Evolutionary conservation across 2,329 filamentous ascomycete species (phyloP), one percentile per base, ranked within the genome.

Genomic region (Aspergillus eucalypticola): DNA sequence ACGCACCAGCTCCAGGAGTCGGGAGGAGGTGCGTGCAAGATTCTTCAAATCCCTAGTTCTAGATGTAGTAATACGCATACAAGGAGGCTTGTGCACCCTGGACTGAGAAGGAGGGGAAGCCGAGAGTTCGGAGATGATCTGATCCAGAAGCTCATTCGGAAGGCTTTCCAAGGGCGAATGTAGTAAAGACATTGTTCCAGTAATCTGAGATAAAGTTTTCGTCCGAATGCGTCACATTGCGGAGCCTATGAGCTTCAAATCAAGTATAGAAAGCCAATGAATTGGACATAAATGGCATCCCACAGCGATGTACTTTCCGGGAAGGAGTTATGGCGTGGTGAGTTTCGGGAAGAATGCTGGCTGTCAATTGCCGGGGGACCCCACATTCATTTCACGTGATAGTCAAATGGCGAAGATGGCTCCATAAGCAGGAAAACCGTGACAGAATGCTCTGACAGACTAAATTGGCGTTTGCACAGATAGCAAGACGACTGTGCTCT

Each of bases 101-200:
- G 66, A 68, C 46, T 79, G 73, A 0, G 86, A 85, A 11, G 83
- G 82, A 8, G 84, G 79, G 2, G 78, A 70, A 0, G 67, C 67
- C 65, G 84, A 81, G 50, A 90, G 77, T 66, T 81, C 82, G n/a
- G 73, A 75, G 66, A 90, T 79, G 64, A 90, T 82, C 3, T 84
- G 78, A 55, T 82, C 71, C 21, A 88, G 74, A 49, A 90, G 75
- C 75, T 90, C 88, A 63, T 84, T 85, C 2, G 87, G 88, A 19
- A 90, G 79, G 71, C 21, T 60, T 65, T 53, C 75, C 65, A 58
- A 77, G 59, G 44, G 69, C 66, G 66, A 70, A 41, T 38, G 51
- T 54, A 23, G 58, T 52, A 49, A 49, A 54, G 66, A 57, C 64
- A 67, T 66, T 49, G 57, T 67, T 21, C 55, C 39, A 55, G 54